Conservation (phyloP, 805 yeast genomes). For the Spathaspora sp. region DNA sequence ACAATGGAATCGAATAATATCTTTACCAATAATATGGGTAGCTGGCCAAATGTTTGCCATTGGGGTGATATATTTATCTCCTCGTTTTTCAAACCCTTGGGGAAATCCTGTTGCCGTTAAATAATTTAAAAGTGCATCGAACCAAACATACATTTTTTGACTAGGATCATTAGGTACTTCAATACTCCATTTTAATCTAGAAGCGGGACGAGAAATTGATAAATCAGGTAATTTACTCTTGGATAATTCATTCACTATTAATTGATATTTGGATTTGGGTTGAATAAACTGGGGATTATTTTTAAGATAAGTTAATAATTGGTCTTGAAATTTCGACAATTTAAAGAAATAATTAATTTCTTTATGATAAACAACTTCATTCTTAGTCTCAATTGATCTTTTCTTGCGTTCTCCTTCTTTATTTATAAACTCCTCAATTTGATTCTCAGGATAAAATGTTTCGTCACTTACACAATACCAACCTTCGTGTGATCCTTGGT, state of each 20-base stretch:
- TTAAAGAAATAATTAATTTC: conserved; percentile 88
- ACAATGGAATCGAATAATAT: conserved; percentile 83
- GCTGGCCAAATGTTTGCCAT: conserved; percentile 53
- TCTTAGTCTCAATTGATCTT: conserved; percentile 66
- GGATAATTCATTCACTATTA: conserved; percentile 57
- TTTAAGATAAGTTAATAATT: conserved; percentile 48
- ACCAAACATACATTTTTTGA: conserved; percentile 93
- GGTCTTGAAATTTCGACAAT: conserved; percentile 55
- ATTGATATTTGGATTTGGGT: conserved; percentile 56
- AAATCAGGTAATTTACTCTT: conserved; percentile 53
- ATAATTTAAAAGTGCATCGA: conserved; percentile 89
- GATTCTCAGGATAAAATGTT: conserved; percentile 84
- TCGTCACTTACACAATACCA: conserved; percentile 97
- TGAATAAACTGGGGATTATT: conserved; percentile 55
- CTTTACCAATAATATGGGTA: conserved; percentile 87
- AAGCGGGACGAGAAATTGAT: conserved; percentile 81
- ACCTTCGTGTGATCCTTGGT: conserved; percentile 81
- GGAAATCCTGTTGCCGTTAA: conserved; percentile 64
- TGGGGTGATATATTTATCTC: conserved; percentile 4
- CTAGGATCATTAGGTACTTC: conserved; percentile 75
- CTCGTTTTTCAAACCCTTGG: conserved; percentile 12
- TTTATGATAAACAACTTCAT: conserved; percentile 67
- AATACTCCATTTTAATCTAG: conserved; percentile 85
- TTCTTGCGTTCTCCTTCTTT: conserved; percentile 27
- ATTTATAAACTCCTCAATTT: conserved; percentile 43